Evolutionary conservation across 257 asterid species (phyloP), one percentile per base, ranked within the genome.

Genomic region (Gynochthodes officinalis): DNA sequence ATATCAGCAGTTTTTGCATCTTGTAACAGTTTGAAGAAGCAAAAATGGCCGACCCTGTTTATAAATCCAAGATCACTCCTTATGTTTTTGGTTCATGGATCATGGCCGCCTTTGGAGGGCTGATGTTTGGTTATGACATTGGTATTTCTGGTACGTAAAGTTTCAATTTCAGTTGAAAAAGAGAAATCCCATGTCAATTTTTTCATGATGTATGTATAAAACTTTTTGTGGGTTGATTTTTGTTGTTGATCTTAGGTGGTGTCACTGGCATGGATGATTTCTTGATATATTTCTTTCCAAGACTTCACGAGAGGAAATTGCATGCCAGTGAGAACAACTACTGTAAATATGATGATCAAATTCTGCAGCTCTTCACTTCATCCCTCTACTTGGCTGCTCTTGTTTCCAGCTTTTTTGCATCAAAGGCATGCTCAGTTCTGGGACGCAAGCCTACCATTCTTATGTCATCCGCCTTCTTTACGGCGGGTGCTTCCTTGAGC

Each of bases 221-320:
- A 16, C 4, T 43, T 1, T 44, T 11, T 27, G 0, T n/a, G 49
- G 27, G 4, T 48, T 12, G 28, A 16, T 23, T 11, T 7, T 11
- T n/a, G n/a, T n/a, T n/a, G n/a, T n/a, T n/a, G n/a, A 0, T 13
- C 14, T n/a, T 48, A 92, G 97, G 98, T 48, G 98, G 98, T 16
- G 96, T 92, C 3, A 65, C 95, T 0, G 86, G 87, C 3, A 92
- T 92, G 98, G 98, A 92, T 58, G 96, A 92, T 70, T 92, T 92
- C 83, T 69, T 92, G 82, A 49, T 76, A 0, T 81, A 90, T 35
- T 92, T 92, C 75, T 92, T 88, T 40, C 98, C 98, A 2, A 15
- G 1, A 0, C 64, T 90, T 0, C 70, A 86, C 35, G 89, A 80
- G 35, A 82, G 89, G 30, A 90, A 82, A 53, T 0, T 72, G 28